These are phyloP conservation scores for Apiotrichum laibachii DNA, from an alignment of 1,284 basidiomycete genomes.

Conservation along the genomic window DNA sequence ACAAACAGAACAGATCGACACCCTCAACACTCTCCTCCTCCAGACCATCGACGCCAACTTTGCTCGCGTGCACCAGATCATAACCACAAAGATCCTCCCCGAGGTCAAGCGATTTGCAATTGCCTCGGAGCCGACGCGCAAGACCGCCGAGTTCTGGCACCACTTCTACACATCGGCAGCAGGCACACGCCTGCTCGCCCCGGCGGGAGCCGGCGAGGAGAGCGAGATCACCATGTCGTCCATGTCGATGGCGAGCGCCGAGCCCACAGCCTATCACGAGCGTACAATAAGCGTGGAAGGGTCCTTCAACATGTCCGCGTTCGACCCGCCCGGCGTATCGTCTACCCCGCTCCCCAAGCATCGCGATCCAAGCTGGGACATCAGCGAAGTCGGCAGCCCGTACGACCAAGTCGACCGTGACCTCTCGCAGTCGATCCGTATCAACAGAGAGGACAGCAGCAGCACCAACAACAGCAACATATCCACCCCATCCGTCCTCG, in stretches of 20 bases:
- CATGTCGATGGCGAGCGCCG: not conserved
- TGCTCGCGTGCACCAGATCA: conserved; percentile 80
- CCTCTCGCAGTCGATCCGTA: conserved; percentile 50
- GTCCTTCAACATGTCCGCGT: conserved; percentile 28
- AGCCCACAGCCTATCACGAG: conserved; percentile 32
- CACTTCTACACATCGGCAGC: conserved; percentile 71
- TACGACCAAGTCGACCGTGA: conserved; percentile 69
- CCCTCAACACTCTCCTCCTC: conserved; percentile 75
- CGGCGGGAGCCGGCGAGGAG: not conserved
- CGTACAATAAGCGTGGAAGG: conserved; percentile 36
- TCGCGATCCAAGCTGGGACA: conserved; percentile 58
- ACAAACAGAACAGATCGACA: conserved; percentile 85
- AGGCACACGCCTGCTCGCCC: not conserved
- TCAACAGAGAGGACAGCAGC: conserved; percentile 6
- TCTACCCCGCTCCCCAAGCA: conserved; percentile 41
- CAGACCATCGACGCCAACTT: conserved; percentile 94
- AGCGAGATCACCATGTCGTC: not conserved
- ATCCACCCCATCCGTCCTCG: conserved; percentile 40
- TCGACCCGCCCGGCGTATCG: conserved; percentile 28
- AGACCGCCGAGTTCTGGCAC: conserved; percentile 95
- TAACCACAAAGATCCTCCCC: conserved; percentile 76
- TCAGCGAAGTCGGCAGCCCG: conserved; percentile 66
- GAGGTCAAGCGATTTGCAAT: conserved; percentile 84
- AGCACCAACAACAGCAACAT: conserved; percentile 43
- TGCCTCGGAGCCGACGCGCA: conserved; percentile 78